A percentile compares a stretch with the other conserved stretches of the same genome.
These are phyloP conservation scores for Apiospora aurea DNA, from an alignment of 2,329 filamentous ascomycete genomes.

Conservation along the genomic window DNA sequence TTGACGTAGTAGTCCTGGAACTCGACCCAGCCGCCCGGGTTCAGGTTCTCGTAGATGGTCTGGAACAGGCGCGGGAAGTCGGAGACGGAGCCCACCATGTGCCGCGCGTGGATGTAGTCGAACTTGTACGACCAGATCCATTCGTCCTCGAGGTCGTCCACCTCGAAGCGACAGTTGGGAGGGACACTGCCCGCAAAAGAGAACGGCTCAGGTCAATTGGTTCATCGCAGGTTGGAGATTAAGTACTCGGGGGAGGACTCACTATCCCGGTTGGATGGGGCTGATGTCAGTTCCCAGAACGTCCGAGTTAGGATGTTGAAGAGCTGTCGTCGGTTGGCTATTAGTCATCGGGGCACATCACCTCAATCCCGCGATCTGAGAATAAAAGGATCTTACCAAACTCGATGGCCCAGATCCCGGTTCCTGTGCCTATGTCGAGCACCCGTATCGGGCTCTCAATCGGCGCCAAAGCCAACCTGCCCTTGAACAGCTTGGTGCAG, in stretches of 20 bases:
- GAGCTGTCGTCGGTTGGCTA: constrained; percentile 12
- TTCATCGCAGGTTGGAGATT: background rate
- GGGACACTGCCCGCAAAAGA: constrained; percentile 32
- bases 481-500: constrained; percentile 28
- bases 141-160: constrained; percentile 37
- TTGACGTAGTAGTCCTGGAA: constrained; percentile 35
- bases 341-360: background rate
- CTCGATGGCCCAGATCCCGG: constrained; percentile 33
- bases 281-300: constrained; percentile 36
- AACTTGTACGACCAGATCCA: constrained; percentile 34
- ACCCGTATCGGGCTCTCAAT: constrained; percentile 31
- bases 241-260: background rate
- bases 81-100: constrained; percentile 32
- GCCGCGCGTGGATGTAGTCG: constrained; percentile 36
- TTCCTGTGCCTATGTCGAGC: constrained; percentile 38
- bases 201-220: background rate
- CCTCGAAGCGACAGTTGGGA: constrained; percentile 36
- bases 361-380: background rate
- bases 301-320: constrained; percentile 33
- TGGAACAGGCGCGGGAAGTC: constrained; percentile 31
- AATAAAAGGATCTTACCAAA: constrained; percentile 27
- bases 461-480: constrained; percentile 33
- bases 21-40: constrained; percentile 36
- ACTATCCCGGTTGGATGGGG: constrained; percentile 36
- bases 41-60: constrained; percentile 32